Conservation (phyloP, 2,329 filamentous ascomycete species). For the Aspergillus sojae region DNA sequence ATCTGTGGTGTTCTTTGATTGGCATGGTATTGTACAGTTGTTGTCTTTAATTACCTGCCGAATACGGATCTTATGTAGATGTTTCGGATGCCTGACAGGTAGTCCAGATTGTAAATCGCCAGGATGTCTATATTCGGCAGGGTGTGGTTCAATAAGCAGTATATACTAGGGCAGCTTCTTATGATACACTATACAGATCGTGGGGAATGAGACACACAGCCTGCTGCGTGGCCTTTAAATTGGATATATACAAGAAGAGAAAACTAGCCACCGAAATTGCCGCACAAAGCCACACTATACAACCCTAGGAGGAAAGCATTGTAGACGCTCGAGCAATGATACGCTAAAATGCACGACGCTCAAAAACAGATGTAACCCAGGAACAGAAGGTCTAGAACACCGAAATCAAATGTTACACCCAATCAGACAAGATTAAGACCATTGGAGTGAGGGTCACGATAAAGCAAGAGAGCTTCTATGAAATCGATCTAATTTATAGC, state of each 20-base stretch:
- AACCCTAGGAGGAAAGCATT: neutral
- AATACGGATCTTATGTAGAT: no score
- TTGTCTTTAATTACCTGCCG: no score
- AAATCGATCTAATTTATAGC: neutral
- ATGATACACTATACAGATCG: neutral
- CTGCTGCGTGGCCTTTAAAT: neutral
- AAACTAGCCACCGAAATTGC: neutral
- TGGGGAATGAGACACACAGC: neutral
- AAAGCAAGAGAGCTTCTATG: neutral
- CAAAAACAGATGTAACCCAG: neutral
- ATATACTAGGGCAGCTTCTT: neutral
- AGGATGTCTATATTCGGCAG: neutral
- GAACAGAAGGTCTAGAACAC: neutral
- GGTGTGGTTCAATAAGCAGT: neutral
- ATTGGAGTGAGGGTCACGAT: neutral
- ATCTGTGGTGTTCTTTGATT: no score
- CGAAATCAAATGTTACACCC: neutral
- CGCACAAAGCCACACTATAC: neutral
- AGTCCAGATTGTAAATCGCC: neutral
- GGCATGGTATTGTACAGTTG: no score
- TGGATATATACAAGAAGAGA: neutral
- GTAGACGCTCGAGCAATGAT: neutral
- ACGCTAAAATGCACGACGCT: neutral
- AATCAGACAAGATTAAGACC: neutral
- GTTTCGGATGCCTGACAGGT: no score